Percentiles rank a stretch among this genome's conserved stretches.
phyloP scores from a whole-genome alignment of 495 filamentous ascomycete species.

The Aspergillus ellipticus region DNA sequence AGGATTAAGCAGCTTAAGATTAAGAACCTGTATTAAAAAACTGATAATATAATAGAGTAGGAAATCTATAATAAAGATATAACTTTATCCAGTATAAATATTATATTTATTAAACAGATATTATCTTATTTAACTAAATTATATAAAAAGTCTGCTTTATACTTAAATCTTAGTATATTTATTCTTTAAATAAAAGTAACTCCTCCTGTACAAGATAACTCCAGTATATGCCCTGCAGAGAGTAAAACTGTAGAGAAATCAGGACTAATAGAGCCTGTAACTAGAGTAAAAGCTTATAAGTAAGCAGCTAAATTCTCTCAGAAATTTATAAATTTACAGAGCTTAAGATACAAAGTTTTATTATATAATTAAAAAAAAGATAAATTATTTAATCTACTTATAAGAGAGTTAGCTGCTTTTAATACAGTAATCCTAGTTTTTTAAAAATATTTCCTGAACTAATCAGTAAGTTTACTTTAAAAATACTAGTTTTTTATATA shows the following conservation, averaged over 20 bases:
- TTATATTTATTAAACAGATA: neutral
- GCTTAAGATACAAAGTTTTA: neutral
- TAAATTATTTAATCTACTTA: neutral
- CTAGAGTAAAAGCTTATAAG: neutral
- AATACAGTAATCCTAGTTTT: neutral
- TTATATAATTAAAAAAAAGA: conserved; percentile 1
- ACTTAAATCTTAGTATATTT: too few relatives aligned
- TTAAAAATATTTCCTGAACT: neutral
- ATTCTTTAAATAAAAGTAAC: too few relatives aligned
- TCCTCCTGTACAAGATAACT: too few relatives aligned
- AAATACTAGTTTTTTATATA: conserved; percentile 1
- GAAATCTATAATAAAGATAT: neutral
- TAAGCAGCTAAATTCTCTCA: neutral
- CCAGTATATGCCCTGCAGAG: neutral
- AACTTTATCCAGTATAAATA: neutral
- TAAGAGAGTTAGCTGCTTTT: neutral
- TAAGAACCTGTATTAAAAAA: neutral
- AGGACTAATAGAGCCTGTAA: neutral
- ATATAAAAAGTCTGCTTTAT: neutral
- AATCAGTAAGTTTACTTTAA: neutral
- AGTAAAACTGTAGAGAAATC: neutral
- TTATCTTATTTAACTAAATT: neutral
- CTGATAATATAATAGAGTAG: neutral
- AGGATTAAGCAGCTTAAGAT: neutral
- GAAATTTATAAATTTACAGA: neutral